Conservation (phyloP, 2,329 filamentous ascomycete genomes). For the Aureobasidium namibiae region DNA sequence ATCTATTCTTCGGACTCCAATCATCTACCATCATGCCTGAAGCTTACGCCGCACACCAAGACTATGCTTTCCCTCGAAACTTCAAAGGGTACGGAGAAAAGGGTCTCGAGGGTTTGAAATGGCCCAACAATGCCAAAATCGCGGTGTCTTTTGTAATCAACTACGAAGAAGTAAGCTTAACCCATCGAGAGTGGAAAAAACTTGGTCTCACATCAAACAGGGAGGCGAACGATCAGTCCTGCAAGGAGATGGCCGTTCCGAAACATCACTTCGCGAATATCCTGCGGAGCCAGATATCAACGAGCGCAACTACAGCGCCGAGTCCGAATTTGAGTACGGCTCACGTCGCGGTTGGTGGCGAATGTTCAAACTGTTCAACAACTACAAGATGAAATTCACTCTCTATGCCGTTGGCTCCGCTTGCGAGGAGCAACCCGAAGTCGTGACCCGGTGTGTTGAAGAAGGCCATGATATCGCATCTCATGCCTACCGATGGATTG, state of each 20-base stretch:
- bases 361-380: slow-evolving; percentile 42
- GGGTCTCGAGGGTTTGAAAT: slow-evolving; percentile 22
- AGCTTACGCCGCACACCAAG: neutral
- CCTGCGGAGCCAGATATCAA: neutral
- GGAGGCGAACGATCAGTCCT: slow-evolving; percentile 33
- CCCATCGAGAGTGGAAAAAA: too few relatives aligned
- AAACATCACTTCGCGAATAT: slow-evolving; percentile 33
- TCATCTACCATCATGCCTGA: neutral
- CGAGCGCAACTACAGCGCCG: slow-evolving; percentile 36
- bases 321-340: slow-evolving; percentile 46
- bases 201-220: neutral
- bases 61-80: slow-evolving; percentile 22
- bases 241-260: slow-evolving; percentile 31
- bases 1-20: neutral
- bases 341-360: slow-evolving; percentile 43
- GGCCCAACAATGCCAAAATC: slow-evolving; percentile 37
- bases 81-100: slow-evolving; percentile 22
- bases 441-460: slow-evolving; percentile 40
- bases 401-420: slow-evolving; percentile 44
- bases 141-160: slow-evolving; percentile 40
- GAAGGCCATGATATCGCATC: slow-evolving; percentile 44
- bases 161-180: slow-evolving; percentile 32
- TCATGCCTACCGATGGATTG: slow-evolving; percentile 41
- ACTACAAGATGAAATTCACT: slow-evolving; percentile 42
- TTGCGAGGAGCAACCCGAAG: slow-evolving; percentile 40